Evolutionary conservation across 73 alveolate genomes (phyloP).

Genomic region (Vitrella brassicaformis): DNA sequence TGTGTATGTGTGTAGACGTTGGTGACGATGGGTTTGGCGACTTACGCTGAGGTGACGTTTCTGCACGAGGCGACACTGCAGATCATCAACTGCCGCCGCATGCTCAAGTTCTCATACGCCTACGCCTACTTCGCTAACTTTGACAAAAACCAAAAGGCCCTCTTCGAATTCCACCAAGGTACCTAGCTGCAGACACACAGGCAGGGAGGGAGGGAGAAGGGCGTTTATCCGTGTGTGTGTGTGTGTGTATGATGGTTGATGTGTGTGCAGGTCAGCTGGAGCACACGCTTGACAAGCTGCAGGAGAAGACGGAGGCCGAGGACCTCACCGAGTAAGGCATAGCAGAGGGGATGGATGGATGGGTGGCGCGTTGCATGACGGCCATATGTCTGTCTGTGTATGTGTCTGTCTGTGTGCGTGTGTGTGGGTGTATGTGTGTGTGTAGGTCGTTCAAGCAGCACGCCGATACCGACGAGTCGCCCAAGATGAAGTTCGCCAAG

Average conservation of each 20-base stretch:
- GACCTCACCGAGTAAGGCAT: neutral
- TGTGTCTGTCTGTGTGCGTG: neutral
- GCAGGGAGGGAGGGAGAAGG: too few species aligned
- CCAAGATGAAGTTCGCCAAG: neutral
- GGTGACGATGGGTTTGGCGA: conserved; percentile 50
- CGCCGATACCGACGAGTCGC: neutral
- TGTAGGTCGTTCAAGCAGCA: neutral
- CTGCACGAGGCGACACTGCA: conserved; percentile 64
- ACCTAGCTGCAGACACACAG: neutral
- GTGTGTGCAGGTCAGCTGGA: too few species aligned
- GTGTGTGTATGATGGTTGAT: neutral
- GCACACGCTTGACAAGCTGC: too few species aligned
- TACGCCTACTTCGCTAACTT: conserved; percentile 49
- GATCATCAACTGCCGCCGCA: conserved; percentile 70
- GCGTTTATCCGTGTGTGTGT: too few species aligned
- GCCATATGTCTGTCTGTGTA: neutral
- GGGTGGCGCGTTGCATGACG: neutral
- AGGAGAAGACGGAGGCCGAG: neutral
- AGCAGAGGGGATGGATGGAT: neutral
- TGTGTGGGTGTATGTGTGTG: neutral
- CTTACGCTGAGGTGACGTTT: conserved; percentile 64
- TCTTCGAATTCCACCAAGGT: neutral
- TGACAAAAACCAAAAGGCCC: neutral
- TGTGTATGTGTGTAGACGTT: conserved; percentile 41
- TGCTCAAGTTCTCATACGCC: conserved; percentile 73